Conservation (phyloP, 2,329 filamentous ascomycete species). For the Penicillium hordei region DNA sequence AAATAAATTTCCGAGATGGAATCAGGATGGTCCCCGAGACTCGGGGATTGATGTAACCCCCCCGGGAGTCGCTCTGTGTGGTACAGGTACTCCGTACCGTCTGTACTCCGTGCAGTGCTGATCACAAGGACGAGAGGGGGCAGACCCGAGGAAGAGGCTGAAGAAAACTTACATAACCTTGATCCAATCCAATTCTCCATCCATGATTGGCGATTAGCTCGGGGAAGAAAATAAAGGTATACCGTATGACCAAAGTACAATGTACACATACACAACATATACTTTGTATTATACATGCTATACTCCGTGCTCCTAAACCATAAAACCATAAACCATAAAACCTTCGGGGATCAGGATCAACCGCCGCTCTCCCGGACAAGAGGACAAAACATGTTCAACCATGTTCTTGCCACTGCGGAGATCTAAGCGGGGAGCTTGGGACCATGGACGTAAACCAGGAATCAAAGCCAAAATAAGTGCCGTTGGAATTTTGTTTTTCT, state of each 20-base stretch:
- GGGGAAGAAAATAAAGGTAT: background rate
- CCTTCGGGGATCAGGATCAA: background rate
- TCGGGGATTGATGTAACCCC: constrained; percentile 1
- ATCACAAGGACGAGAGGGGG: constrained; percentile 2
- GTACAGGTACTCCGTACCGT: background rate
- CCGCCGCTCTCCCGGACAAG: constrained; percentile 6
- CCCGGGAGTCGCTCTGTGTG: background rate
- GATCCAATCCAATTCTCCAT: background rate
- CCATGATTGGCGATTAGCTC: background rate
- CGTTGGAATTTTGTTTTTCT: background rate
- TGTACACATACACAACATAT: too few species aligned
- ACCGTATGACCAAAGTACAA: background rate
- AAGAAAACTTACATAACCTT: constrained; percentile 2
- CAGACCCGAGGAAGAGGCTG: constrained; percentile 7
- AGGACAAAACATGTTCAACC: background rate
- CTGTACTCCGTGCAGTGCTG: background rate
- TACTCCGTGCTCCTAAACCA: background rate
- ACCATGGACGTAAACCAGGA: background rate
- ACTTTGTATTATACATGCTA: background rate
- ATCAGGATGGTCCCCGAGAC: constrained; percentile 5
- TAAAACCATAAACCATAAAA: background rate
- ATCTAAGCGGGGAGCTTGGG: background rate
- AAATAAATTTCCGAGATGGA: constrained; percentile 2
- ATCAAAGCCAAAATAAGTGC: background rate
- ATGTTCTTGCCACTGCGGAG: background rate